A percentile compares a stretch with the other conserved stretches of the same genome.
Conservation (phyloP, 1,284 basidiomycete species). For the Tausonia pullulans region DNA sequence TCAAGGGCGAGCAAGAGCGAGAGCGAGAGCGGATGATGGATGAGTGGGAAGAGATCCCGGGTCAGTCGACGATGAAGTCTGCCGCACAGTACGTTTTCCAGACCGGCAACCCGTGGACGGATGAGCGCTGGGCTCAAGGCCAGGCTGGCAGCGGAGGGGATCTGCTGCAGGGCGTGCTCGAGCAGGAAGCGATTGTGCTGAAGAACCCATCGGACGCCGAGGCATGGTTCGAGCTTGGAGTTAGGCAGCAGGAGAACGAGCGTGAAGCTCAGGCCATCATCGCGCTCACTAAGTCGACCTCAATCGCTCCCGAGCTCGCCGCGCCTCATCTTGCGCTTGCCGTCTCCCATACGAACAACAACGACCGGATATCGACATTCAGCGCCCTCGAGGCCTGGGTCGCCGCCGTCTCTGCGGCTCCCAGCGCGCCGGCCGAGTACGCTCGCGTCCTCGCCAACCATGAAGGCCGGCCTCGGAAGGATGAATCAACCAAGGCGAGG, state of each 20-base stretch:
- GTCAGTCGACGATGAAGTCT: slow-evolving; percentile 31
- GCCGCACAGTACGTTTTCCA: slow-evolving; percentile 60
- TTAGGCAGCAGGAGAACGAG: slow-evolving; percentile 98
- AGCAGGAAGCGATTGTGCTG: slow-evolving; percentile 83
- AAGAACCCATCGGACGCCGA: slow-evolving; percentile 55
- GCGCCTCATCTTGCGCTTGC: slow-evolving; percentile 85
- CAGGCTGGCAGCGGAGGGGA: not conserved
- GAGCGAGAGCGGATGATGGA: slow-evolving; percentile 55
- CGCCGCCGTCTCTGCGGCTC: slow-evolving; percentile 18
- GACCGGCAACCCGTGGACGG: slow-evolving; percentile 63
- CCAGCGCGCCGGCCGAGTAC: slow-evolving; percentile 37
- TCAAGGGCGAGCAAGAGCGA: slow-evolving; percentile 47
- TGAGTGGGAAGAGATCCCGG: slow-evolving; percentile 1
- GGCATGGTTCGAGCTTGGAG: slow-evolving; percentile 85
- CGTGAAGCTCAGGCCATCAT: slow-evolving; percentile 81
- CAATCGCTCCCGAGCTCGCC: slow-evolving; percentile 64
- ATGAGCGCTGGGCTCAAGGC: slow-evolving; percentile 30
- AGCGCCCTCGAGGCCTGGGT: slow-evolving; percentile 78
- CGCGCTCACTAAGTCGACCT: slow-evolving; percentile 69
- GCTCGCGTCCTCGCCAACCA: not conserved
- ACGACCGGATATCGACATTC: slow-evolving; percentile 58
- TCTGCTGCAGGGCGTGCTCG: slow-evolving; percentile 57
- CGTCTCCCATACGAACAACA: slow-evolving; percentile 87
- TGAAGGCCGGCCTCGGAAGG: slow-evolving; percentile 12
- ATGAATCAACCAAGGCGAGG: slow-evolving; percentile 18